Base-by-base conservation (phyloP, 2,329 filamentous ascomycete genomes). In the Cladosporium sp. region DNA sequence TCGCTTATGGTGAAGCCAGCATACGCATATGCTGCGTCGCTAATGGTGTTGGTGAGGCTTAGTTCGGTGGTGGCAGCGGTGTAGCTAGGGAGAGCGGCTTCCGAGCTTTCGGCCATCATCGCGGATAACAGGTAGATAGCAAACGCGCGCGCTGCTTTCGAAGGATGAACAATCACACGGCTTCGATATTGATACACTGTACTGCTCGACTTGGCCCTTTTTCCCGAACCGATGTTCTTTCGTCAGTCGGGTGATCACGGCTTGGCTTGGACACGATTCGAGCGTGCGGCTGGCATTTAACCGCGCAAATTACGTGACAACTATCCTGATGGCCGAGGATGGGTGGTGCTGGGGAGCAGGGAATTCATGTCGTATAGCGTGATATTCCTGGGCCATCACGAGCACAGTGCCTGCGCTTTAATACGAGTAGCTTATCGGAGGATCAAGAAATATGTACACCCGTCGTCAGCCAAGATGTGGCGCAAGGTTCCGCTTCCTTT, bases 1-100 rank as follows among this genome's bases (percentile, higher is more conserved):
- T 64, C 61, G 38, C 36, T 41, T 28, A 64, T 64, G 12, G 61
- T 64, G 61, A 64, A 64, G 51, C 55, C 61, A 1, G 61, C 51
- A 26, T 64, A 64, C 12, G 49, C 51, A 30, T 47, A 36, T 18
- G 54, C 26, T 52, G 38, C 34, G 26, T 38, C 26, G 10, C 30
- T 47, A 4, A 12, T 21, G 4, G 18, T 34, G 24, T 59, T 59
- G 15, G 51, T 41, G 51, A 32, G 26, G 36, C 28, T 57, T 2
- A 34, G 6, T 38, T 41, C 34, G 8, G 61, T 54, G 10, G 61
- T 64, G n/a, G 61, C 61, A 7, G 61, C 61, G n/a, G 21, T n/a
- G 36, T 64, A 64, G 61, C 61, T 64, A 24, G 61, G 61, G 11
- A 64, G 51, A 47, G 38, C 57, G 14, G 52, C 26, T 47, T 47